Percentiles rank a stretch among this genome's conserved stretches.
These are phyloP conservation scores for Tetracentron sinense DNA, from an alignment of 164 flowering plant genomes.

Conservation along the genomic window DNA sequence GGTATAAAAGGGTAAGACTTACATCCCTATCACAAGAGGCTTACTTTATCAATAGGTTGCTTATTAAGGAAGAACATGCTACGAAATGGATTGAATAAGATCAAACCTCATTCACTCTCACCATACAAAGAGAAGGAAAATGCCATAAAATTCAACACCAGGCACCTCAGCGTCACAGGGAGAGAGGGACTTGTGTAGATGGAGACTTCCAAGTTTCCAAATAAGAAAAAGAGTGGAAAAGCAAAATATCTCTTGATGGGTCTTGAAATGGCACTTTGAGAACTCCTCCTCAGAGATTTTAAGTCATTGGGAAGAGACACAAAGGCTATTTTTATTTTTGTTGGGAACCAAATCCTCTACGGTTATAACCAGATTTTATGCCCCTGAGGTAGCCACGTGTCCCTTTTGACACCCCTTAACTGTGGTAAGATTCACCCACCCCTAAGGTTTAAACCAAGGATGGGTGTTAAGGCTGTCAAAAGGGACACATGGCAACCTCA, in stretches of 20 bases:
- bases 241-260: conserved; percentile 26
- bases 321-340: too few species aligned
- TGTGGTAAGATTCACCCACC: too few species aligned
- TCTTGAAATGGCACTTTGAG: conserved; percentile 11
- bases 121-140: not conserved
- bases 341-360: too few species aligned
- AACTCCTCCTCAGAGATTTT: conserved; percentile 1
- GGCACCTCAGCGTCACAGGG: conserved; percentile 25
- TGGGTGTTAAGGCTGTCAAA: too few species aligned
- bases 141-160: conserved; percentile 19
- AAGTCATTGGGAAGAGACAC: conserved; percentile 5
- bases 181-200: conserved; percentile 15
- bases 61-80: conserved; percentile 4
- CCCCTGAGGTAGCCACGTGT: too few species aligned
- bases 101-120: not conserved
- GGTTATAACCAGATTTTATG: too few species aligned
- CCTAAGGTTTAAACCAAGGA: too few species aligned
- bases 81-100: not conserved
- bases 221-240: conserved; percentile 28
- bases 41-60: conserved; percentile 2
- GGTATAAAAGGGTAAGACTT: not conserved
- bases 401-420: too few species aligned
- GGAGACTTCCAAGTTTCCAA: conserved; percentile 18
- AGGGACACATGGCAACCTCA: too few species aligned
- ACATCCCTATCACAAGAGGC: not conserved